Base-by-base conservation (phyloP, 2,329 filamentous ascomycete genomes). In the Xylariales sp. region DNA sequence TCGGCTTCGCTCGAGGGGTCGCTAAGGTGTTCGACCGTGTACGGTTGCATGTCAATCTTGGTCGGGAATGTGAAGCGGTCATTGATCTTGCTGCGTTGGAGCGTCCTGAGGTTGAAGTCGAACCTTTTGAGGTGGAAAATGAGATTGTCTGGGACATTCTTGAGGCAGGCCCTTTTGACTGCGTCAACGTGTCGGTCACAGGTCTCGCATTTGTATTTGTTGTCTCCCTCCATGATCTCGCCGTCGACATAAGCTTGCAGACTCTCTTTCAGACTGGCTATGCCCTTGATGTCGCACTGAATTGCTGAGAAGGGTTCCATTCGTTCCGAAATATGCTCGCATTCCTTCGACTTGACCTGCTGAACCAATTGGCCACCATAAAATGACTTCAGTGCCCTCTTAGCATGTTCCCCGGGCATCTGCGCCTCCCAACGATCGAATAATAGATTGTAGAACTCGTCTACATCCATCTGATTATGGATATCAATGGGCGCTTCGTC, bases 181-280 rank as follows among this genome's bases (percentile, higher is more conserved):
- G 93, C 93, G 62, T 96, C 86, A 12, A 98, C 93, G 53, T 93
- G 86, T 9, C 80, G 79, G 47, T 88, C 86, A 59, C 93, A 98
- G 4, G 80, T 85, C 21, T 89, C 90, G 65, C 93, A 98, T 50
- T 94, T 95, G 70, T 97, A 98, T 66, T 95, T 96, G 69, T 98
- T 97, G 55, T 95, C 89, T 50, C 94, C 93, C 70, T 95, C 88
- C 85, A 98, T 90, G 25, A 93, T 82, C 63, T 98, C 93, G 4
- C 93, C 93, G 58, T 94, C 87, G 10, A 97, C 89, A 59, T 95
- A 97, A n/a, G 91, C 88, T 52, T 89, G 82, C 11, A 98, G 71
- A 56, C 93, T 97, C 51, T 96, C 89, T 54, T 88, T 74, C 2
- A 98, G 75, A 22, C 73, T 85, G 16, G 71, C 74, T 64, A 96